Evolutionary conservation across 1,284 basidiomycete species (phyloP), one percentile per base, ranked within the genome.

Genomic region (Xerocomus alliaceus): DNA sequence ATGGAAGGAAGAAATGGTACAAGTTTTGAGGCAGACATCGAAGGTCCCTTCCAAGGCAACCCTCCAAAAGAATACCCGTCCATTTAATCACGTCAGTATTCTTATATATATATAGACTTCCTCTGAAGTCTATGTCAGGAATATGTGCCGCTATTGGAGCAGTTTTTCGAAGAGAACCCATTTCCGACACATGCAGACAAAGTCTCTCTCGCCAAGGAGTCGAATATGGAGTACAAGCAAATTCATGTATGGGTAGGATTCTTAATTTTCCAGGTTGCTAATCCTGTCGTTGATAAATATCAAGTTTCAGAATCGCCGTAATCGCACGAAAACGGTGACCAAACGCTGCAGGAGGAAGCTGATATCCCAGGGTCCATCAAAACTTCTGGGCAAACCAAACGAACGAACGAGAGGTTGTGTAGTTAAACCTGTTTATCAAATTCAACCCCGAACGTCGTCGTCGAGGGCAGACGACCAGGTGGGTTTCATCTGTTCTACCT

Each of bases 211-310:
- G 86, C 87, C 0, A 46, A 70, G 1, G 79, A 80, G 32, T 79
- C 80, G 0, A 70, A 76, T 8, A 87, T 88, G 85, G 70, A 80
- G 0, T 75, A 75, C 1, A 68, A 79, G 1, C 87, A 89, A 65
- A 84, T 89, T 3, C 81, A 84, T 64, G 81, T 86, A 35, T 89
- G 87, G 86, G 85, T 86, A 41, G 7, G 78, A 68, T 5, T 3
- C 0, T 28, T 37, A 11, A 8, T 1, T 17, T 0, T 17, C 6
- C n/a, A 34, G n/a, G n/a, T 13, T 34, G 17, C 34, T 13, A 4
- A 15, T 35, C 9, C 17, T 35, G 34, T 35, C 34, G 34, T 35
- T 35, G 6, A 26, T 15, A 24, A 13, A 22, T 18, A 5, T 13
- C 0, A 7, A 69, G 68, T 69, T 69, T 13, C 68, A 69, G 42